These are phyloP conservation scores for Blepharisma japonicum DNA, from an alignment of 73 alveolate genomes.

Conservation along the genomic window DNA sequence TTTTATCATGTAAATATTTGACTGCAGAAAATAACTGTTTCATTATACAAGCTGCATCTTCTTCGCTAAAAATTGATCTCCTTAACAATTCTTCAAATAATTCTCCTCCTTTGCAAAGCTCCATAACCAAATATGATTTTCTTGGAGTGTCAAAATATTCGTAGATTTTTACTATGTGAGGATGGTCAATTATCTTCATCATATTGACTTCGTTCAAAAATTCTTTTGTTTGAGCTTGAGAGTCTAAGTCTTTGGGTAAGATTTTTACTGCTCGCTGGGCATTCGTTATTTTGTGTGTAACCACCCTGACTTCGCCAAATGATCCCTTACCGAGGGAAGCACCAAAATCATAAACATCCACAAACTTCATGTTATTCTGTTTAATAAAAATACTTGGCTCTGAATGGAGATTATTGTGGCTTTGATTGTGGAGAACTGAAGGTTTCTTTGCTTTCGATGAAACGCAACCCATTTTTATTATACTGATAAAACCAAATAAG, in stretches of 20 bases:
- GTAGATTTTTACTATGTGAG: slow-evolving; percentile 18
- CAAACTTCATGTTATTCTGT: no score
- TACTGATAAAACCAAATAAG: no score
- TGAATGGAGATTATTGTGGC: no score
- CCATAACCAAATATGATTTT: slow-evolving; percentile 8
- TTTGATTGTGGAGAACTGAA: no score
- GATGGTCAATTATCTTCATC: slow-evolving; percentile 28
- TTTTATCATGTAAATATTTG: slow-evolving; percentile 57
- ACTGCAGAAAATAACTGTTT: slow-evolving; percentile 52
- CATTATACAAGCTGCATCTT: no score
- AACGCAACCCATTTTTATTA: no score
- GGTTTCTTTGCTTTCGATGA: no score
- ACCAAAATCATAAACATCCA: no score
- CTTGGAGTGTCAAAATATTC: neutral
- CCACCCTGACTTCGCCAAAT: neutral
- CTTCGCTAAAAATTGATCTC: no score
- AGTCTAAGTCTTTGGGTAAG: neutral
- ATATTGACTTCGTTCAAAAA: neutral
- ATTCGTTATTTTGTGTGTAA: neutral
- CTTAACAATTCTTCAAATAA: neutral
- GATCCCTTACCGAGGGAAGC: slow-evolving; percentile 18
- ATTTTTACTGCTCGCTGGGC: slow-evolving; percentile 1
- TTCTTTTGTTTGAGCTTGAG: no score
- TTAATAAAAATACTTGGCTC: no score
- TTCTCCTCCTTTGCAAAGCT: slow-evolving; percentile 28